Evolutionary conservation across 2,329 filamentous ascomycete genomes (phyloP), one percentile per base, ranked within the genome.

Genomic region (Diplodia corticola): DNA sequence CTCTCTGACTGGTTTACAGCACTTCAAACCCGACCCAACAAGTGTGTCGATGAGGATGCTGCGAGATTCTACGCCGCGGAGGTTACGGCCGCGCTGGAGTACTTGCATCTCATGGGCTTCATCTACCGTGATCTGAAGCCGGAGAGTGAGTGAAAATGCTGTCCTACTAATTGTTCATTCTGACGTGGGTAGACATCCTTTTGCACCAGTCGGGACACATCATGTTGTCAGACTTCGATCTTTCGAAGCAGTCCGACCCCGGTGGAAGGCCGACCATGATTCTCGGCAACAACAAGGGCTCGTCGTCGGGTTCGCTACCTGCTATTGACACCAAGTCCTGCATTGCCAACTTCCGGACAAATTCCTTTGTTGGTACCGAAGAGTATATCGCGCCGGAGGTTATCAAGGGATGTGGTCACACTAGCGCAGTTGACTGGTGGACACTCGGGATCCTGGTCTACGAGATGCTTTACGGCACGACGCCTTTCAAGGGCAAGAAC

Each of bases 161-260:
- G 46, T 37, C 22, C 30, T 40, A 13, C n/a, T 40, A 55, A 40
- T 67, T 37, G 15, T n/a, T 26, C 17, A 13, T 72, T 64, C 82
- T 85, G 74, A 84, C 71, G 26, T 26, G 5, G 44, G 6, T 71
- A 97, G 93, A 99, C 73, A 99, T 99, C 70, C 85, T 99, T 15
- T 88, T 99, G 24, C 95, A 99, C 78, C 95, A 99, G 79, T 98
- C 95, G n/a, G 95, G 95, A 17, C 95, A 99, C 79, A 99, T 99
- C 73, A 99, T 99, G 95, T 86, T 99, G 77, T 98, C 95, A 68
- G 95, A 99, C 81, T 99, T 99, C 79, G 95, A 99, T 79, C 81
- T 99, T 69, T 97, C 93, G 10, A 99, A 99, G 80, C 95, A 99
- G 80, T 99, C 95, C 6, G 95, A 96, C 71, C 89, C 92, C 17